phyloP scores from a whole-genome alignment of 1,284 basidiomycete species.

The Tylopilus sp. region DNA sequence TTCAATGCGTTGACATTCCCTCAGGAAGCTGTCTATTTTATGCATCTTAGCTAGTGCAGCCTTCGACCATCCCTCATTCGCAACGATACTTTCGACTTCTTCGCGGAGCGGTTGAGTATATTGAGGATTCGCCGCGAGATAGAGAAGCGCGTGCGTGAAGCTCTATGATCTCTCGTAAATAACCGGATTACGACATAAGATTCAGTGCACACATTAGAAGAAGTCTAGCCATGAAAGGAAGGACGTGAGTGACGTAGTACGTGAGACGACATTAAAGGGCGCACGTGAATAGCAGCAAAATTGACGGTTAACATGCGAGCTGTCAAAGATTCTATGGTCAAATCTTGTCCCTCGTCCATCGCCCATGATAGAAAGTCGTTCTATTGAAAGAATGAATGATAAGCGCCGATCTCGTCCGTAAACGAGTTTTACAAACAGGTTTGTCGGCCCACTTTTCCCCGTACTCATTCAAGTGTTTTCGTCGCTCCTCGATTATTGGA shows the following conservation, averaged over 20 bases:
- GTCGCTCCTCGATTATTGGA: conserved; percentile 40
- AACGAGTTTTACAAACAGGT: neutral
- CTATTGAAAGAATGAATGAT: conserved; percentile 15
- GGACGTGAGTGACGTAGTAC: too few species aligned
- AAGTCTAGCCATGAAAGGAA: conserved; percentile 2
- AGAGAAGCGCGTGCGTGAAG: conserved; percentile 37
- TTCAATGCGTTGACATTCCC: conserved; percentile 38
- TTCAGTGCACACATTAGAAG: conserved; percentile 14
- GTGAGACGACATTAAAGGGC: conserved; percentile 22
- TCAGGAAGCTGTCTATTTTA: conserved; percentile 47
- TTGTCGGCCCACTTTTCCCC: conserved; percentile 26
- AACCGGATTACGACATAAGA: neutral
- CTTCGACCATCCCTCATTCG: conserved; percentile 43
- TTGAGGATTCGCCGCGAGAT: conserved; percentile 19
- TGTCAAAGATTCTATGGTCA: conserved; percentile 30
- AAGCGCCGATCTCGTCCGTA: neutral
- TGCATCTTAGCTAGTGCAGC: conserved; percentile 37
- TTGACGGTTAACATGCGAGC: conserved; percentile 35
- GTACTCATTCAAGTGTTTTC: conserved; percentile 27
- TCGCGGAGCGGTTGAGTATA: conserved; percentile 39
- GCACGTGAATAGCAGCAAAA: conserved; percentile 28
- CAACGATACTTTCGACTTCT: conserved; percentile 39
- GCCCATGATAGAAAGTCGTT: conserved; percentile 45
- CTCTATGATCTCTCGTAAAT: conserved; percentile 7
- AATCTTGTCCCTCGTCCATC: conserved; percentile 37